Conservation (phyloP, 257 asterid genomes). For the Fraxinus anomala region DNA sequence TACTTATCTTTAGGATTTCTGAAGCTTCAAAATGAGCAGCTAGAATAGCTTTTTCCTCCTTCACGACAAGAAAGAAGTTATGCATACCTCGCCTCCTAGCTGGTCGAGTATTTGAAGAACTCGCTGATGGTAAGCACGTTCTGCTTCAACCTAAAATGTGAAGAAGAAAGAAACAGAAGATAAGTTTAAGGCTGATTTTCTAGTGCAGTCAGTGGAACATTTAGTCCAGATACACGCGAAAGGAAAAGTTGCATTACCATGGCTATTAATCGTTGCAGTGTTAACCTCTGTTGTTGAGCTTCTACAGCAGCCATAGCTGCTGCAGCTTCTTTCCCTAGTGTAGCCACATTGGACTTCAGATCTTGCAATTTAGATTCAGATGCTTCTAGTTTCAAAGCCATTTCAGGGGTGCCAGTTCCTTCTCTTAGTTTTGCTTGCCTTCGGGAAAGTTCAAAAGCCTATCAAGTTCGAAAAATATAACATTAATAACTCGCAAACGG, state of each 20-base stretch:
- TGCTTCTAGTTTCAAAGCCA: constrained; percentile 82
- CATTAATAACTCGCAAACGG: constrained; percentile 28
- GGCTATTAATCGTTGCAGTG: constrained; percentile 84
- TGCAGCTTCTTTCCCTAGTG: constrained; percentile 94
- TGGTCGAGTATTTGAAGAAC: constrained; percentile 89
- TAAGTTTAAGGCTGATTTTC: constrained; percentile 7
- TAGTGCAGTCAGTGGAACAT: constrained; percentile 5
- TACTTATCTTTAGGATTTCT: constrained; percentile 14
- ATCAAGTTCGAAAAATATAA: constrained; percentile 50
- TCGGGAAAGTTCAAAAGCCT: constrained; percentile 94
- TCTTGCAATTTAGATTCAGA: constrained; percentile 88
- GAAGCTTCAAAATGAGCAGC: constrained; percentile 23
- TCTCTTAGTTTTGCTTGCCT: constrained; percentile 91
- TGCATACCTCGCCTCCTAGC: constrained; percentile 87
- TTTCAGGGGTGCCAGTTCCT: constrained; percentile 83
- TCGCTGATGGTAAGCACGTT: constrained; percentile 89
- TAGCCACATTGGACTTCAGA: constrained; percentile 75
- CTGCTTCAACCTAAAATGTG: constrained; percentile 81
- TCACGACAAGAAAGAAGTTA: constrained; percentile 15
- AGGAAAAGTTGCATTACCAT: constrained; percentile 55
- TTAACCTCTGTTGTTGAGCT: constrained; percentile 94
- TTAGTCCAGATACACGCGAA: background rate
- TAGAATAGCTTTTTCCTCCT: background rate
- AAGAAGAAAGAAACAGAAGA: constrained; percentile 14
- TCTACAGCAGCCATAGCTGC: constrained; percentile 99